These are phyloP conservation scores for Phaeosphaeria sp. DNA, from an alignment of 2,329 filamentous ascomycete genomes.

Conservation along the genomic window DNA sequence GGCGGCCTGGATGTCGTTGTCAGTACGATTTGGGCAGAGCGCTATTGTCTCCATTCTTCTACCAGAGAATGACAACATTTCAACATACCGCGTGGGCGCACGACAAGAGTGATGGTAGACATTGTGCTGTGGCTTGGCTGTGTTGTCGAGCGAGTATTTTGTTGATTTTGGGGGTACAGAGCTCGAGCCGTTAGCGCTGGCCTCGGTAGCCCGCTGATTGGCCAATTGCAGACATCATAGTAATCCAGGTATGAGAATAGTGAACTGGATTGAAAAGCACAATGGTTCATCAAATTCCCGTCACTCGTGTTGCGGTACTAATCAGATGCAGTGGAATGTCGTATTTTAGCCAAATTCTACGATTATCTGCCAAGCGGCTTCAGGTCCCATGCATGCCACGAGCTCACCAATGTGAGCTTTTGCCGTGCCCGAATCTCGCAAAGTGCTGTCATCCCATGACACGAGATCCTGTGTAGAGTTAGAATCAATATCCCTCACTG, in stretches of 20 bases:
- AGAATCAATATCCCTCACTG: constrained; percentile 43
- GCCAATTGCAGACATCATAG: background rate
- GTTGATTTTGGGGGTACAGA: constrained; percentile 7
- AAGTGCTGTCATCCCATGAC: constrained; percentile 63
- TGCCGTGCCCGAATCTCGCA: constrained; percentile 59
- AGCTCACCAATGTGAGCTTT: constrained; percentile 72
- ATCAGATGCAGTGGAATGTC: background rate
- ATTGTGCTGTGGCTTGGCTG: constrained; percentile 32
- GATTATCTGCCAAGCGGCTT: constrained; percentile 63
- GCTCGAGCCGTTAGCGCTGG: constrained; percentile 4
- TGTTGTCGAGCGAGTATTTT: constrained; percentile 17
- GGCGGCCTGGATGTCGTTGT: constrained; percentile 58
- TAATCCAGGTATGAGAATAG: background rate
- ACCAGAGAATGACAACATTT: too few relatives aligned
- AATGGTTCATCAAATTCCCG: background rate
- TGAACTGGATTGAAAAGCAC: background rate
- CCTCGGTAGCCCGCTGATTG: constrained; percentile 14
- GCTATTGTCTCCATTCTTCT: too few relatives aligned
- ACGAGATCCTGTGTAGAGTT: constrained; percentile 58
- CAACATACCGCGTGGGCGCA: constrained; percentile 54
- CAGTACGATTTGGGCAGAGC: background rate
- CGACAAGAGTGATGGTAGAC: constrained; percentile 52
- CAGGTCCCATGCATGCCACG: constrained; percentile 68
- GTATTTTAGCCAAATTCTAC: constrained; percentile 59
- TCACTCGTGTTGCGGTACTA: background rate